Conservation (phyloP, 441 rosid genomes). For the Jatropha multifida region DNA sequence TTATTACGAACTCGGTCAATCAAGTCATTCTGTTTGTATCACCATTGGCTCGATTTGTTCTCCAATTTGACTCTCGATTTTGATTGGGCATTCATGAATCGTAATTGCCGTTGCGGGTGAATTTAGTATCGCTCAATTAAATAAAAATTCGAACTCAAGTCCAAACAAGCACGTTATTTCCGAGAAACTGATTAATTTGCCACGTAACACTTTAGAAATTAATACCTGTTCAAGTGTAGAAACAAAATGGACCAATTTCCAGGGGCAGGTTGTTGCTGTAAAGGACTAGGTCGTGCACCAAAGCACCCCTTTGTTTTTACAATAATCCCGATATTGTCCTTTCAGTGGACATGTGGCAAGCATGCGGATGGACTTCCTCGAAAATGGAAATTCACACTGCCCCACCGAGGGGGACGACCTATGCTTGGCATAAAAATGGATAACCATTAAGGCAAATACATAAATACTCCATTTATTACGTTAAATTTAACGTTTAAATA, state of each 20-base stretch:
- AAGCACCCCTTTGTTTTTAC: no score
- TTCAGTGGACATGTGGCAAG: neutral
- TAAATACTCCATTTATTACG: no score
- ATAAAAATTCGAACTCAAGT: neutral
- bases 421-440: neutral
- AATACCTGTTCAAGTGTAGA: neutral
- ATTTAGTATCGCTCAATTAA: neutral
- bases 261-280: neutral
- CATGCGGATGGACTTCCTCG: neutral
- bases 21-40: neutral
- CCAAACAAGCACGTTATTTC: slow-evolving; percentile 7
- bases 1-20: neutral
- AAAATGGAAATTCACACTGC: neutral
- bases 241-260: neutral
- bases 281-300: neutral
- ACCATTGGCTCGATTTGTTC: slow-evolving; percentile 18
- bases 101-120: neutral
- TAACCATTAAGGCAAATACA: no score
- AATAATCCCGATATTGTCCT: neutral
- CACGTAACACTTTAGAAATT: neutral
- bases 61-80: neutral
- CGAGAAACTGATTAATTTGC: neutral
- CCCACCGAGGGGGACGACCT: neutral
- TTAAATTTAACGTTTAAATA: no score
- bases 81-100: neutral